phyloP scores from a whole-genome alignment of 1,284 basidiomycete genomes.

The Neolentinus lepideus region DNA sequence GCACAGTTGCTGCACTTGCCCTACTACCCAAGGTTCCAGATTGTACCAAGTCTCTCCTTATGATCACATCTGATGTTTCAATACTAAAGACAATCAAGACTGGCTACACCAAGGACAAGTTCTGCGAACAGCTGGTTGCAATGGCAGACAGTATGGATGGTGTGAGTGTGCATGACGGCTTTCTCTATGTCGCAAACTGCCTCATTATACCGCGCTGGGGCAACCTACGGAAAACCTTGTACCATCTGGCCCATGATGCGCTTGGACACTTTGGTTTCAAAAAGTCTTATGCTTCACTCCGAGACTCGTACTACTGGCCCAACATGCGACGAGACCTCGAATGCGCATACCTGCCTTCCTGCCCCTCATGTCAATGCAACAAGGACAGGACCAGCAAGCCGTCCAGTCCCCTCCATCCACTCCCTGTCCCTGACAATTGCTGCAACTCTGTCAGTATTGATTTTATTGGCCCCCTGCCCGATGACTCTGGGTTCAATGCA shows the following conservation, averaged over 20 bases:
- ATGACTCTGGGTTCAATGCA: slow-evolving; percentile 26
- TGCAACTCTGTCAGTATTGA: slow-evolving; percentile 31
- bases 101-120: slow-evolving; percentile 22
- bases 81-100: slow-evolving; percentile 17
- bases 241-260: slow-evolving; percentile 20
- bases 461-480: slow-evolving; percentile 32
- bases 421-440: slow-evolving; percentile 10
- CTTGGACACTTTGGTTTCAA: slow-evolving; percentile 30
- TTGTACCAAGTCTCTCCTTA: slow-evolving; percentile 3
- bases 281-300: slow-evolving; percentile 24
- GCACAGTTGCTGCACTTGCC: not conserved
- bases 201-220: slow-evolving; percentile 23
- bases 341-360: slow-evolving; percentile 13
- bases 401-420: slow-evolving; percentile 15
- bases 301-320: slow-evolving; percentile 31
- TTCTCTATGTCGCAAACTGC: slow-evolving; percentile 21
- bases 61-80: slow-evolving; percentile 13
- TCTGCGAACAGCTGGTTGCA: slow-evolving; percentile 16
- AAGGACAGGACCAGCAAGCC: slow-evolving; percentile 11
- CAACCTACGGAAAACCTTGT: slow-evolving; percentile 14
- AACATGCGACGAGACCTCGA: slow-evolving; percentile 27
- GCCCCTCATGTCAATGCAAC: slow-evolving; percentile 14
- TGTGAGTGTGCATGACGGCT: slow-evolving; percentile 7
- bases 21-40: slow-evolving; percentile 7
- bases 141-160: slow-evolving; percentile 10